A percentile compares a stretch with the other conserved stretches of the same genome.
These are phyloP conservation scores for Phytophthora pluvialis DNA, from an alignment of 352 stramenopile genomes.

Conservation along the genomic window DNA sequence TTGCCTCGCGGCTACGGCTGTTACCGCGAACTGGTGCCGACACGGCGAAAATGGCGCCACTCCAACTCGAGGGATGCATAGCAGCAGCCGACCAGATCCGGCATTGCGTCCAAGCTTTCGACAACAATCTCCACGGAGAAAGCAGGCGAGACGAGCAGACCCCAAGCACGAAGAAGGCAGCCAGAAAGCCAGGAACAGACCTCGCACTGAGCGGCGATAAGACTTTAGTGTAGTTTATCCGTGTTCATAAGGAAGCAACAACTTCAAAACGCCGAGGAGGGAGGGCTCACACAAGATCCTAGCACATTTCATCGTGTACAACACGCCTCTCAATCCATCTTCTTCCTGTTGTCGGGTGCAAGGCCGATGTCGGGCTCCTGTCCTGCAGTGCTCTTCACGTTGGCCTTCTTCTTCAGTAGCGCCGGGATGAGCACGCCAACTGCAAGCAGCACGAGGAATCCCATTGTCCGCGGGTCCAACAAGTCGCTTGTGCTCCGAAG, in stretches of 20 bases:
- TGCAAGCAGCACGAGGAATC: slow-evolving; percentile 60
- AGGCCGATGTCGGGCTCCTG: not conserved
- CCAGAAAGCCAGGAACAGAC: not conserved
- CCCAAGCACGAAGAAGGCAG: not conserved
- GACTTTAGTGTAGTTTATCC: slow-evolving; percentile 5
- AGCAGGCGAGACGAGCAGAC: not conserved
- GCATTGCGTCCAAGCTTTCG: slow-evolving; percentile 30
- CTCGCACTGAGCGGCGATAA: not conserved
- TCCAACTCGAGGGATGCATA: slow-evolving; percentile 30
- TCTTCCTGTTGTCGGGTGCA: slow-evolving; percentile 23
- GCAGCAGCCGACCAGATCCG: slow-evolving; percentile 36
- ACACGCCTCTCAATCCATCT: slow-evolving; percentile 24
- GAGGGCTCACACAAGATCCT: not conserved
- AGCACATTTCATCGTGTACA: slow-evolving; percentile 12
- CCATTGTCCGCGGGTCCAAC: slow-evolving; percentile 63
- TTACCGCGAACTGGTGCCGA: slow-evolving; percentile 14
- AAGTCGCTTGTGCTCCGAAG: slow-evolving; percentile 71
- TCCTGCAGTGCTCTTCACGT: slow-evolving; percentile 4
- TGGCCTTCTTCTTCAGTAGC: slow-evolving; percentile 56
- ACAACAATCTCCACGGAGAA: slow-evolving; percentile 11
- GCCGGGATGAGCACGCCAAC: slow-evolving; percentile 75
- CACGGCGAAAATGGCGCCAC: slow-evolving; percentile 4
- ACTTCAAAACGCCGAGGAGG: not conserved
- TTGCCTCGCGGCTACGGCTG: slow-evolving; percentile 25
- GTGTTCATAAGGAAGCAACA: not conserved